Percentiles rank a stretch among this genome's conserved stretches.
These are phyloP conservation scores for Linnemannia elongata DNA, from an alignment of 192 early-diverging fungal species.

Conservation along the genomic window DNA sequence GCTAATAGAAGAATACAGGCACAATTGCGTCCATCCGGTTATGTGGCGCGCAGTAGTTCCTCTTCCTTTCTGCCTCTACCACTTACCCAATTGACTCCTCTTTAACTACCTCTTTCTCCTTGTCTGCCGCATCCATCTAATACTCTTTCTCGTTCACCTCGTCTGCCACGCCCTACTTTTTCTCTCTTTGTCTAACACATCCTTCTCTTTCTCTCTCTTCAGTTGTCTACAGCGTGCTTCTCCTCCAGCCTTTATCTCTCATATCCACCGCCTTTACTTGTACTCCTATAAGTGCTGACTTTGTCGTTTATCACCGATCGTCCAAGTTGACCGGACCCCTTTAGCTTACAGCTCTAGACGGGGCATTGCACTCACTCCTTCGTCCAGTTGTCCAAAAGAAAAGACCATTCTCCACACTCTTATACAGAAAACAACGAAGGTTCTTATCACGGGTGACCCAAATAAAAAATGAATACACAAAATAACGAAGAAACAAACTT, in stretches of 20 bases:
- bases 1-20: background rate
- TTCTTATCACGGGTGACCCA: background rate
- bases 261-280: background rate
- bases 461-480: background rate
- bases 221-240: too few species aligned
- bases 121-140: background rate
- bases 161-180: too few species aligned
- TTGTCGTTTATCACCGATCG: background rate
- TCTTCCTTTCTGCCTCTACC: background rate
- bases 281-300: too few species aligned
- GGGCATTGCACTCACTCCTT: background rate
- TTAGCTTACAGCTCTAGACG: background rate
- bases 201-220: too few species aligned
- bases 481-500: slow-evolving; percentile 1
- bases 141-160: background rate
- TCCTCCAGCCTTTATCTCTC: background rate
- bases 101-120: background rate
- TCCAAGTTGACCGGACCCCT: background rate
- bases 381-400: background rate
- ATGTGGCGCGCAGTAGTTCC: background rate
- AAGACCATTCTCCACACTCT: background rate
- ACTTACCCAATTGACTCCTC: background rate
- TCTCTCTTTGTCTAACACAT: too few species aligned
- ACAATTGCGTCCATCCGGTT: slow-evolving; percentile 5
- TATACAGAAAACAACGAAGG: background rate